Evolutionary conservation across 225 moss, liverwort and hornwort species (phyloP).

Genomic region (Pseudisothecium myosuroides): DNA sequence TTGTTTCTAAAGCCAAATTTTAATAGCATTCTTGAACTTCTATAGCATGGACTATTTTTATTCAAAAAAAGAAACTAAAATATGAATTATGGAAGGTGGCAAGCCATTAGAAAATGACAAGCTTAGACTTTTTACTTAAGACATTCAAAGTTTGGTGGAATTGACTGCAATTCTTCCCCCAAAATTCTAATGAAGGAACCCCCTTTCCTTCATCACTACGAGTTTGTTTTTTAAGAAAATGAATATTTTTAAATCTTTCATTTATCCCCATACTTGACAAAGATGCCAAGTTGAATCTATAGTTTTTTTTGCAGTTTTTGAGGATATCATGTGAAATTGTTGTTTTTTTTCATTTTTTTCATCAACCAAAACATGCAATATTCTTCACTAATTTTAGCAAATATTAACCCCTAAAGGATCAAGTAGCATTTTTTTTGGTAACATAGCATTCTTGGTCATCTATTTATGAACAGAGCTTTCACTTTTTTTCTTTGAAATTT

Average conservation of each 20-base stretch:
- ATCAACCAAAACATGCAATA: neutral
- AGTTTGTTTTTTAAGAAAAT: too few species aligned
- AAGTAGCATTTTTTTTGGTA: too few species aligned
- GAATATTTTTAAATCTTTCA: neutral
- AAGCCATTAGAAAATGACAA: neutral
- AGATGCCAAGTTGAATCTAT: neutral
- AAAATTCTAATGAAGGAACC: too few species aligned
- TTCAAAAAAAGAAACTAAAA: neutral
- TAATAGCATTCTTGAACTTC: neutral
- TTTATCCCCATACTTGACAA: neutral
- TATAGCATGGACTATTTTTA: neutral
- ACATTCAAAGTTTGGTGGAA: too few species aligned
- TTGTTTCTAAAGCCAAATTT: neutral
- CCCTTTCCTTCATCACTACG: neutral
- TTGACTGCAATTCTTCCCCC: neutral
- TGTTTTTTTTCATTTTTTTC: rapidly evolving
- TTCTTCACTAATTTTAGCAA: neutral
- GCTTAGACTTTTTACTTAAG: too few species aligned
- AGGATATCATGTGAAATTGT: neutral
- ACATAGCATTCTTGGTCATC: too few species aligned
- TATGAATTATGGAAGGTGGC: neutral
- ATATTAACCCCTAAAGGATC: too few species aligned
- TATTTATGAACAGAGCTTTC: too few species aligned
- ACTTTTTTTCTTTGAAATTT: too few species aligned
- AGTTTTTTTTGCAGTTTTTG: neutral